phyloP scores from a whole-genome alignment of 148 eudicot genomes.

The Fagopyrum homotropicum region DNA sequence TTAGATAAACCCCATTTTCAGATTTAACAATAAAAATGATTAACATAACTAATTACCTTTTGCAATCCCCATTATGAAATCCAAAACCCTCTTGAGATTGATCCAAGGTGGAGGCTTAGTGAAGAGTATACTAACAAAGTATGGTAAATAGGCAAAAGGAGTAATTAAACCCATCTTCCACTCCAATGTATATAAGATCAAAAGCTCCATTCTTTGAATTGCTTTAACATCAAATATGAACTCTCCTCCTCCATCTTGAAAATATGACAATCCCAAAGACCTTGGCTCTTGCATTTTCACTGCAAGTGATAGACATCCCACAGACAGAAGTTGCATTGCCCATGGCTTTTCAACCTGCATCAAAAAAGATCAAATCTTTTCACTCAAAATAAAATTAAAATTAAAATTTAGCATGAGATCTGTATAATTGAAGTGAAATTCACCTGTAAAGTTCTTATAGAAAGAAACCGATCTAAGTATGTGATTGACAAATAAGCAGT shows the following conservation, averaged over 20 bases:
- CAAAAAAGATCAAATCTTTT: not conserved
- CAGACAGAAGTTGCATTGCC: constrained; percentile 32
- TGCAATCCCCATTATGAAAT: constrained; percentile 22
- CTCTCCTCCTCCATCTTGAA: constrained; percentile 28
- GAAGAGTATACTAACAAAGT: constrained; percentile 23
- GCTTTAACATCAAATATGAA: constrained; percentile 27
- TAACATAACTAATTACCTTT: constrained; percentile 28
- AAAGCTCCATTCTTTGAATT: constrained; percentile 54
- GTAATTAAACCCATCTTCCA: constrained; percentile 47
- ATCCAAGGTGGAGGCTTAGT: constrained; percentile 12
- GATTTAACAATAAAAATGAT: not conserved
- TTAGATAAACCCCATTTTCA: not conserved
- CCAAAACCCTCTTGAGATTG: constrained; percentile 12
- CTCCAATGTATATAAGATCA: constrained; percentile 42
- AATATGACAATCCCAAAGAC: constrained; percentile 24
- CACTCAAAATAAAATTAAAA: not conserved
- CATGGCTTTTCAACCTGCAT: constrained; percentile 29
- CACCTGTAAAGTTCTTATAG: constrained; percentile 15
- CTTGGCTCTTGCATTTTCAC: constrained; percentile 49
- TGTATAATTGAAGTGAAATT: not conserved
- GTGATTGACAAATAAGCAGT: constrained; percentile 20
- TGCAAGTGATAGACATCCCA: constrained; percentile 47
- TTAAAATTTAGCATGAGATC: not conserved
- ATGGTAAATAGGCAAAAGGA: constrained; percentile 35
- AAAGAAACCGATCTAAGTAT: constrained; percentile 26